Evolutionary conservation across 1,284 basidiomycete species (phyloP), one percentile per base, ranked within the genome.

Genomic region (Irpex rosettiformis): DNA sequence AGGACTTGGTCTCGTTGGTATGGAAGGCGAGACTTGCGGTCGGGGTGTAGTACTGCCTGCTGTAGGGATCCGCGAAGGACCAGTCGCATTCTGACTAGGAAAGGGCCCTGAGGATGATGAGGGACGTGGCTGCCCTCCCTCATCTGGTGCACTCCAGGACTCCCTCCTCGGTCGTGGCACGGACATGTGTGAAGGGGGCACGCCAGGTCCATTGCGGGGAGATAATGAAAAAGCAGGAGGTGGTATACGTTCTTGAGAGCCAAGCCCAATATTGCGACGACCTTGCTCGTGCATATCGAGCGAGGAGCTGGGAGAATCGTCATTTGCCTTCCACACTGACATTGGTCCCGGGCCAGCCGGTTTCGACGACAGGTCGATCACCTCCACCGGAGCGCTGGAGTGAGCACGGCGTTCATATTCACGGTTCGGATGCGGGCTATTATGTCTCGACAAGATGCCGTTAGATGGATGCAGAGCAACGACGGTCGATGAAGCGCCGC

Each of bases 291-390:
- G 66, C 21, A 64, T 65, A n/a, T 59, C 59, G 27, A 48, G 49
- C 42, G 55, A 28, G 29, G 49, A 0, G 58, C 56, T 7, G 55
- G 28, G 5, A 58, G 58, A 18, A 8, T 69, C 67, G 10, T 68
- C 66, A n/a, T 49, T 58, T 3, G 61, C 61, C 45, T 66, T 69
- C 64, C 69, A 62, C 1, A 64, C 53, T 3, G 62, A 58, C 58
- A 65, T 62, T 8, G 67, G 67, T 22, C 65, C 66, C 6, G 66
- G 52, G 2, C 48, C 22, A 4, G 52, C 28, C 16, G 61, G 61
- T 51, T 65, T 69, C 51, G 59, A 29, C 4, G 73, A 68, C 2
- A 82, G 69, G 45, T 77, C 81, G 51, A 83, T 80, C 49, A 81
- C 66, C 58, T 84, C 82, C 1, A 78, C 77, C 3, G 77, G 77